Conservation (phyloP, 2,329 filamentous ascomycete genomes). For the Fusarium foetens region DNA sequence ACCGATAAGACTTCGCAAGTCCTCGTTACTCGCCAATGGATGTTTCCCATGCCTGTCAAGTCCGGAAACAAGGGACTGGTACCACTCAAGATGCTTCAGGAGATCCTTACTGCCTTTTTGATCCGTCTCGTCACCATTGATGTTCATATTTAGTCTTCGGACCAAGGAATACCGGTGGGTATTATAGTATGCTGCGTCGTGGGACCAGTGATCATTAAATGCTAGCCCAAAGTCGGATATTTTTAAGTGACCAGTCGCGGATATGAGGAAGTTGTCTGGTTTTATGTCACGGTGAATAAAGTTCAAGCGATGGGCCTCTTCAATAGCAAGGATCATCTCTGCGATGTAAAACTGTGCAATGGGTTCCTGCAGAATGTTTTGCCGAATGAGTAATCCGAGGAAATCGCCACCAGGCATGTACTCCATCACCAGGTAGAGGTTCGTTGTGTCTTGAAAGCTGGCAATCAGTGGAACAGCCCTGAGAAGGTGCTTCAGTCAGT, state of each 20-base stretch:
- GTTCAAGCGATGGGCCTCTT: constrained; percentile 86
- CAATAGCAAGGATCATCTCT: constrained; percentile 95
- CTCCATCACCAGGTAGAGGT: constrained; percentile 95
- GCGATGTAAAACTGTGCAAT: constrained; percentile 88
- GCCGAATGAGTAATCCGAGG: constrained; percentile 83
- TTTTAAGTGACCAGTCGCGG: constrained; percentile 87
- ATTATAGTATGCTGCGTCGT: constrained; percentile 88
- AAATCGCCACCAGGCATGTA: constrained; percentile 99
- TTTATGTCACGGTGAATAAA: constrained; percentile 98
- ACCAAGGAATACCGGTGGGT: constrained; percentile 83
- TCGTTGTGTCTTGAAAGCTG: constrained; percentile 86
- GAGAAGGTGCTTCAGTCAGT: not conserved
- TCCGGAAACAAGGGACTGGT: constrained; percentile 45
- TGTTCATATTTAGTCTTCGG: constrained; percentile 76
- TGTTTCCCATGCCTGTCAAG: constrained; percentile 50
- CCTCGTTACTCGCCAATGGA: constrained; percentile 38
- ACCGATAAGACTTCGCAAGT: constrained; percentile 62
- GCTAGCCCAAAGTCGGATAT: constrained; percentile 97
- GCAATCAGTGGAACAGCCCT: constrained; percentile 88
- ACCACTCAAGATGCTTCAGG: constrained; percentile 49
- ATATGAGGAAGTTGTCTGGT: constrained; percentile 96
- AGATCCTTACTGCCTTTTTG: constrained; percentile 59
- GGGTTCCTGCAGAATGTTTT: constrained; percentile 82
- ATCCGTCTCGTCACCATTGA: constrained; percentile 80
- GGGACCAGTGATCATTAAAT: constrained; percentile 94